phyloP scores from a whole-genome alignment of 2,329 filamentous ascomycete genomes.

The Penicillium nordicum region DNA sequence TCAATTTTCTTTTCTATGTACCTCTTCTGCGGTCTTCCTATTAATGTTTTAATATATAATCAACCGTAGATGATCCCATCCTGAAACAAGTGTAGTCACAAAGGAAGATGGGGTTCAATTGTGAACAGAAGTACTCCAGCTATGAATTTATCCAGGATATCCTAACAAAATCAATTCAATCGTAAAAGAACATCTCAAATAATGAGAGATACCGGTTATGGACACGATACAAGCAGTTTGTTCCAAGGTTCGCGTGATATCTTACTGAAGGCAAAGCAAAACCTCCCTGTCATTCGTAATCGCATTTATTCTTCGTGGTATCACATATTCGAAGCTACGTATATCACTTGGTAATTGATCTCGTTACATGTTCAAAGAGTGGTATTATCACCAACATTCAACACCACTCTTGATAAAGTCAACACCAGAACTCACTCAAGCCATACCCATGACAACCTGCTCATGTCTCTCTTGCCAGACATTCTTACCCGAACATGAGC shows the following conservation, averaged over 20 bases:
- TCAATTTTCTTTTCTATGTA: rapidly evolving
- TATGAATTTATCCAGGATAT: background rate
- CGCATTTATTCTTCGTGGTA: background rate
- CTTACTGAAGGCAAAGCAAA: background rate
- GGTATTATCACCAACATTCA: background rate
- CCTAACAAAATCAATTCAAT: background rate
- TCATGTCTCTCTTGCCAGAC: constrained; percentile 96
- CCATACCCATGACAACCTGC: constrained; percentile 84
- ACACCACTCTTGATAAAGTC: background rate
- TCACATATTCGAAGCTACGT: background rate
- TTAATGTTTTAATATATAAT: background rate
- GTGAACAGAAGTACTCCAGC: too few relatives aligned
- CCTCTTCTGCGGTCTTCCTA: background rate
- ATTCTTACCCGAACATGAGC: constrained; percentile 95
- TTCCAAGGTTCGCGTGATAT: background rate
- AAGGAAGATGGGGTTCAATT: background rate
- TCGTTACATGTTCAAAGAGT: background rate
- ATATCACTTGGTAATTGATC: background rate
- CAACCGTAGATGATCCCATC: background rate
- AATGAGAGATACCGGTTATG: background rate
- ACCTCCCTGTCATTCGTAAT: background rate
- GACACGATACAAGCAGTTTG: background rate
- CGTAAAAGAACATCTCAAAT: background rate
- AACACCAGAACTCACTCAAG: constrained; percentile 53
- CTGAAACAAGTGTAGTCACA: background rate